Conservation (phyloP, 148 eudicot genomes). For the Agrostemma githago region DNA sequence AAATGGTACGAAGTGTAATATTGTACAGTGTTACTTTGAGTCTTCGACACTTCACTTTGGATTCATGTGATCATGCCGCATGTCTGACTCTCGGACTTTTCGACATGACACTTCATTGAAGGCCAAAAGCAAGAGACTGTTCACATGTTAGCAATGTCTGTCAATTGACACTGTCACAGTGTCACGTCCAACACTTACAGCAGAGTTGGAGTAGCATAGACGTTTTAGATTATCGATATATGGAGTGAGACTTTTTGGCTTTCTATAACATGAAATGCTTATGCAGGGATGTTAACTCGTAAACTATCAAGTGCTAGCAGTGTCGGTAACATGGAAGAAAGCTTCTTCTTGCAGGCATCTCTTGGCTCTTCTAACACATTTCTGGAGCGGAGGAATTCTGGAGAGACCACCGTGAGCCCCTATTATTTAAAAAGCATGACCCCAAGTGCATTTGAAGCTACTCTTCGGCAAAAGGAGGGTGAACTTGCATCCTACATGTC, state of each 20-base stretch:
- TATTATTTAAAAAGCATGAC: conserved; percentile 79
- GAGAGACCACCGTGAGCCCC: conserved; percentile 61
- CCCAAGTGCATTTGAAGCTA: conserved; percentile 77
- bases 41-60: background rate
- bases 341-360: conserved; percentile 87
- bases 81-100: background rate
- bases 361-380: conserved; percentile 62
- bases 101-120: background rate
- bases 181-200: background rate
- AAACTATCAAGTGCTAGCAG: conserved; percentile 87
- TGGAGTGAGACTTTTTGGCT: background rate
- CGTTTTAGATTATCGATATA: background rate
- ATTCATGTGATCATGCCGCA: background rate
- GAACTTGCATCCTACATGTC: conserved; percentile 92
- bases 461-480: conserved; percentile 94
- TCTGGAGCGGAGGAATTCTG: conserved; percentile 65
- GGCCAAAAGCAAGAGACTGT: background rate
- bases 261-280: conserved; percentile 9
- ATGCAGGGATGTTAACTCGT: conserved; percentile 67
- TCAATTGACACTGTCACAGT: background rate
- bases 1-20: conserved; percentile 48
- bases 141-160: background rate
- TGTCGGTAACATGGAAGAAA: conserved; percentile 79
- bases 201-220: background rate
- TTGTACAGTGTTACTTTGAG: background rate